Conservation (phyloP, 805 yeast species). For the Ogataea thermomethanolica region DNA sequence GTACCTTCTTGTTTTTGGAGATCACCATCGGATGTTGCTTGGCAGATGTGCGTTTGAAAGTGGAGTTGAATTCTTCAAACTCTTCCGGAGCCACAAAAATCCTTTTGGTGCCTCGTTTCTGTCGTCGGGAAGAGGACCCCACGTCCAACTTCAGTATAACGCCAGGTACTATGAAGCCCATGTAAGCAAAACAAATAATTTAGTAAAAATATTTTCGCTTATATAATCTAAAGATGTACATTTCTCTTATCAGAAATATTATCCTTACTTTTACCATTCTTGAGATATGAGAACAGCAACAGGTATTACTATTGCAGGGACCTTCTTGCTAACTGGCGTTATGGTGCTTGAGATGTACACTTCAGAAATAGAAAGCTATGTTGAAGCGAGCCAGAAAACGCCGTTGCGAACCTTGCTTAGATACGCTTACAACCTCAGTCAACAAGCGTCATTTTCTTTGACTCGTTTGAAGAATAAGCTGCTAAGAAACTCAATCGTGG, state of each 20-base stretch:
- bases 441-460: conserved; percentile 2
- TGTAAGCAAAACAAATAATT: neutral
- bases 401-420: conserved; percentile 7
- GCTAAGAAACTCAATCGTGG: conserved; percentile 6
- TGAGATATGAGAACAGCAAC: neutral
- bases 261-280: neutral
- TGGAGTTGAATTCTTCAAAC: conserved; percentile 7
- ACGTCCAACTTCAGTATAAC: conserved; percentile 6
- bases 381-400: conserved; percentile 13
- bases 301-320: neutral
- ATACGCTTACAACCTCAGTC: conserved; percentile 12
- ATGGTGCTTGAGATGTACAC: conserved; percentile 5
- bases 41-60: conserved; percentile 2
- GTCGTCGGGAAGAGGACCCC: conserved; percentile 5
- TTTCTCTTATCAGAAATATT: conserved; percentile 1
- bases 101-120: conserved; percentile 4
- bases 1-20: neutral
- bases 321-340: neutral
- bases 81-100: conserved; percentile 5
- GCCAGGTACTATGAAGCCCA: conserved; percentile 16
- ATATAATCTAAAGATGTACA: neutral
- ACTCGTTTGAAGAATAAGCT: neutral
- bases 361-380: conserved; percentile 5
- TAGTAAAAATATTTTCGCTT: neutral
- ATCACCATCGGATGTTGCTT: neutral